Evolutionary conservation across 2,329 filamentous ascomycete species (phyloP).

Genomic region (Chaetomium sp.): DNA sequence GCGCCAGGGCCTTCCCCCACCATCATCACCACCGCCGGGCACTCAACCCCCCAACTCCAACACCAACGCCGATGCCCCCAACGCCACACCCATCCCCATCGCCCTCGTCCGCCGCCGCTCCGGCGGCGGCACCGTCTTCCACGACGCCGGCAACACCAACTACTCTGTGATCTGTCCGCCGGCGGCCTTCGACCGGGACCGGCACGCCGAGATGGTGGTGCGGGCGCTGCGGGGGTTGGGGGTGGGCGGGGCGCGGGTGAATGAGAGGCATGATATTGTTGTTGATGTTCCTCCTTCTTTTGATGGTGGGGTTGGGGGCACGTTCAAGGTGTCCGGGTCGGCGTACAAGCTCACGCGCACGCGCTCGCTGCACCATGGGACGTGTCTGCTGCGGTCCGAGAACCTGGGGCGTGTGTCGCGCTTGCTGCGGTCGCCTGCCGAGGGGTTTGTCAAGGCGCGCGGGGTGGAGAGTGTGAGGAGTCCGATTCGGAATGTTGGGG

Average conservation of each 20-base stretch:
- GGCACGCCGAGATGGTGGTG: conserved; percentile 90
- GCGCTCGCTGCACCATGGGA: conserved; percentile 88
- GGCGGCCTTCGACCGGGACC: conserved; percentile 75
- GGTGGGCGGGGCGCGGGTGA: conserved; percentile 64
- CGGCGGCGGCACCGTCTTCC: conserved; percentile 91
- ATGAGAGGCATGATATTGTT: conserved; percentile 91
- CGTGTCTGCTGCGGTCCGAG: conserved; percentile 77
- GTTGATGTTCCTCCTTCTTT: conserved; percentile 43
- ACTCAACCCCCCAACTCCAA: not conserved
- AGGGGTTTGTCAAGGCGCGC: conserved; percentile 72
- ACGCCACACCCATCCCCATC: conserved; percentile 36
- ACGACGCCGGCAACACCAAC: conserved; percentile 91
- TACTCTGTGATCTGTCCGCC: conserved; percentile 89
- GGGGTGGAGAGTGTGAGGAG: conserved; percentile 93
- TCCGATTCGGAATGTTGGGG: conserved; percentile 74
- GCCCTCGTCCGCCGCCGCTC: conserved; percentile 79
- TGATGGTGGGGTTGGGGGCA: not conserved
- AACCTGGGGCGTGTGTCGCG: conserved; percentile 70
- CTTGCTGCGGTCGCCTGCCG: conserved; percentile 77
- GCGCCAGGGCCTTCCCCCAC: conserved; percentile 34
- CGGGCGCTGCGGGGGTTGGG: conserved; percentile 70
- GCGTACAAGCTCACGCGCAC: conserved; percentile 88
- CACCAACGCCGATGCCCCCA: not conserved
- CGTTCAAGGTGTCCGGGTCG: conserved; percentile 58
- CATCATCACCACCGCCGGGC: conserved; percentile 22